Percentiles rank a stretch among this genome's conserved stretches.
These are phyloP conservation scores for Boletus rufocinnamomeus DNA, from an alignment of 768 basidiomycete genomes.

Conservation along the genomic window DNA sequence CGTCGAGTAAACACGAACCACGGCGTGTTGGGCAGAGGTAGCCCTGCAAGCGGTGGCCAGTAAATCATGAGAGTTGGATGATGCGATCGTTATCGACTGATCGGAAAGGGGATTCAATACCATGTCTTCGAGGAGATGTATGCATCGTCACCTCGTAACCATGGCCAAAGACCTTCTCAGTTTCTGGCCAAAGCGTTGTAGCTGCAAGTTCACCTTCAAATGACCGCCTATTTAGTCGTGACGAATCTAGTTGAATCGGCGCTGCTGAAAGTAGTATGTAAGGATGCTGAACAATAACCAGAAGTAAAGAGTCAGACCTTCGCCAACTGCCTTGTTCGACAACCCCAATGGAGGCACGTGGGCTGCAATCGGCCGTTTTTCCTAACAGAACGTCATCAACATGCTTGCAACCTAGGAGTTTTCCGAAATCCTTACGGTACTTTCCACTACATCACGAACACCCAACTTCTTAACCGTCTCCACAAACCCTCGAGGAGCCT, in stretches of 20 bases:
- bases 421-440: slow-evolving; percentile 43
- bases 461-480: slow-evolving; percentile 54
- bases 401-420: neutral
- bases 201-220: slow-evolving; percentile 90
- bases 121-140: neutral
- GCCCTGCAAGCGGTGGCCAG: slow-evolving; percentile 93
- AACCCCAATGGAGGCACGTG: slow-evolving; percentile 91
- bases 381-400: slow-evolving; percentile 39
- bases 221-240: slow-evolving; percentile 46
- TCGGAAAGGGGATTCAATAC: neutral
- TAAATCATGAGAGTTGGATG: slow-evolving; percentile 66
- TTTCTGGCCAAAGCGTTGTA: slow-evolving; percentile 93
- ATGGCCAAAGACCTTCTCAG: slow-evolving; percentile 96
- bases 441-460: slow-evolving; percentile 48
- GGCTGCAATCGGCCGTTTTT: slow-evolving; percentile 70
- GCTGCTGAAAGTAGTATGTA: slow-evolving; percentile 12
- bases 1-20: slow-evolving; percentile 80
- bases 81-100: slow-evolving; percentile 78
- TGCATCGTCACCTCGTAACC: slow-evolving; percentile 77
- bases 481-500: slow-evolving; percentile 83
- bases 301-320: slow-evolving; percentile 44
- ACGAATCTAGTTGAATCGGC: slow-evolving; percentile 20
- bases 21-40: slow-evolving; percentile 84
- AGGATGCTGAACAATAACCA: neutral
- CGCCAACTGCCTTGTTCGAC: slow-evolving; percentile 88